Conservation (phyloP, 331 rosid genomes). For the Acacia concinna region DNA sequence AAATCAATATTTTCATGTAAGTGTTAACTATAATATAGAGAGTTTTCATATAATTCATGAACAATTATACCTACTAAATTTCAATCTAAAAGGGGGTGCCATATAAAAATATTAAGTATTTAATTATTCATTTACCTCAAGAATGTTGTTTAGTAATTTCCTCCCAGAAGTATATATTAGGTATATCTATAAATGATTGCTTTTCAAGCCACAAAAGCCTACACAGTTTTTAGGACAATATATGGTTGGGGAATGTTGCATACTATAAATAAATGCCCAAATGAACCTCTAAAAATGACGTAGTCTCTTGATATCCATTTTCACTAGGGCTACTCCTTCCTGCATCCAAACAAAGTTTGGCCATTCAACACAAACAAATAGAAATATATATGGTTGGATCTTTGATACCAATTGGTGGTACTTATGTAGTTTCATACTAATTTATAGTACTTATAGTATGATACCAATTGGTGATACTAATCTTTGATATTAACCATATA, state of each 20-base stretch:
- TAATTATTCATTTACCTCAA: slow-evolving; percentile 56
- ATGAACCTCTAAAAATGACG: slow-evolving; percentile 59
- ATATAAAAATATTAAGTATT: background rate
- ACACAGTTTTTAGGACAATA: slow-evolving; percentile 79
- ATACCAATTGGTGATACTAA: too few relatives aligned
- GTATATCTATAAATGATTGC: slow-evolving; percentile 79
- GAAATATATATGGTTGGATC: too few relatives aligned
- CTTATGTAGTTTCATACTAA: too few relatives aligned
- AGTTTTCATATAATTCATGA: background rate
- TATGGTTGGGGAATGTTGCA: slow-evolving; percentile 96
- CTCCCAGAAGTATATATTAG: slow-evolving; percentile 89
- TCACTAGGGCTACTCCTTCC: slow-evolving; percentile 75
- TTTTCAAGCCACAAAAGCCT: slow-evolving; percentile 92
- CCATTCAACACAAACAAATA: slow-evolving; percentile 17
- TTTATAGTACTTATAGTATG: too few relatives aligned
- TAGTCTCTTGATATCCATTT: slow-evolving; percentile 78
- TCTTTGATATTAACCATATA: too few relatives aligned
- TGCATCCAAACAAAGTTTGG: slow-evolving; percentile 33
- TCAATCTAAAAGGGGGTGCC: background rate
- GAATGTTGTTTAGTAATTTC: slow-evolving; percentile 83
- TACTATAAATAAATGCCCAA: slow-evolving; percentile 87
- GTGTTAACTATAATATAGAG: slow-evolving; percentile 13
- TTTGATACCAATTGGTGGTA: too few relatives aligned
- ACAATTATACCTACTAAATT: background rate
- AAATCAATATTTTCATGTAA: slow-evolving; percentile 12